phyloP scores from a whole-genome alignment of 257 asterid species.

The Agastache rugosa region DNA sequence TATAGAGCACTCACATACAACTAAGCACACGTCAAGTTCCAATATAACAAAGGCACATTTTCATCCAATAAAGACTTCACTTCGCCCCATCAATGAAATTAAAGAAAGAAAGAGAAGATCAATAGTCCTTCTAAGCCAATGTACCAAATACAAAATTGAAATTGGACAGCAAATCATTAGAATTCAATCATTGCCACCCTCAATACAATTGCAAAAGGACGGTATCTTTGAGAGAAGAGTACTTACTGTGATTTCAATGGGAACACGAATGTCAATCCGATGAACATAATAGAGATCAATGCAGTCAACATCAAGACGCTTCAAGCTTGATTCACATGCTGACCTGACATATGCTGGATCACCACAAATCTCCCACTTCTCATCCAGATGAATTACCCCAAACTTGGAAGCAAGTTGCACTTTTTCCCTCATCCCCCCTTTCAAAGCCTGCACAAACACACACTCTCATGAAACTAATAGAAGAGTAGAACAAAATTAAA shows the following conservation, averaged over 20 bases:
- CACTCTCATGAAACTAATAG: background rate
- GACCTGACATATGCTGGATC: slow-evolving; percentile 52
- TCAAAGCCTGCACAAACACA: slow-evolving; percentile 46
- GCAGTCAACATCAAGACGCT: slow-evolving; percentile 52
- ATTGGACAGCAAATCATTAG: background rate
- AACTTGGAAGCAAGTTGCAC: slow-evolving; percentile 58
- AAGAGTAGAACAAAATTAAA: too few relatives aligned
- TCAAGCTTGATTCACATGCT: slow-evolving; percentile 56
- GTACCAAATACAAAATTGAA: background rate
- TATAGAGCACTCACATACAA: background rate
- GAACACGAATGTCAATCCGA: slow-evolving; percentile 35
- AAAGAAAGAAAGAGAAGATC: background rate
- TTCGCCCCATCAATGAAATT: background rate
- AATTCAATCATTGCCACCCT: background rate
- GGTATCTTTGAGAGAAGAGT: background rate
- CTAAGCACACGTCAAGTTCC: too few relatives aligned
- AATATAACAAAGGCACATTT: background rate
- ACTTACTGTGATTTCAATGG: slow-evolving; percentile 56
- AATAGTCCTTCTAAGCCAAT: background rate
- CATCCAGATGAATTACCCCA: slow-evolving; percentile 30
- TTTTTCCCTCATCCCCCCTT: slow-evolving; percentile 47
- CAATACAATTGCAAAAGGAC: background rate
- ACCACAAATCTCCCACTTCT: slow-evolving; percentile 39
- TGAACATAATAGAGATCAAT: slow-evolving; percentile 59
- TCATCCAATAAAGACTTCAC: background rate